phyloP scores from a whole-genome alignment of 73 alveolate species.

The Symbiodinium natans region DNA sequence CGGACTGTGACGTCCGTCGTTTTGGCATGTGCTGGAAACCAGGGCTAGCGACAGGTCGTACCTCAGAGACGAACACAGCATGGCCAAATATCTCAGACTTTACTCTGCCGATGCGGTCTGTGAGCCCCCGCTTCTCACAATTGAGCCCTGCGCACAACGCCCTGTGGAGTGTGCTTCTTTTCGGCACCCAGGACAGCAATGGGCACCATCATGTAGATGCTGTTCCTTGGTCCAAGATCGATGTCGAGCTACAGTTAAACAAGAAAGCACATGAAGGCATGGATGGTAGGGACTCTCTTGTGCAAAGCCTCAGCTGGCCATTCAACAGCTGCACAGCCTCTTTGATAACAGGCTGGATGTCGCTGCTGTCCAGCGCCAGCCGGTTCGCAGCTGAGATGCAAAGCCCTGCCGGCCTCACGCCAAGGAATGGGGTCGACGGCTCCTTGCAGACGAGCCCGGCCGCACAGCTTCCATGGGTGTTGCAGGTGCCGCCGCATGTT shows the following conservation, averaged over 20 bases:
- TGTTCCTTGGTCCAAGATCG: neutral
- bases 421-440: neutral
- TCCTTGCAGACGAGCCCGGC: conserved; percentile 8
- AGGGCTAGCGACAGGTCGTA: neutral
- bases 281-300: no score
- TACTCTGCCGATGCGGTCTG: no score
- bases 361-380: neutral
- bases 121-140: no score
- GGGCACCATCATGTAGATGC: conserved; percentile 18
- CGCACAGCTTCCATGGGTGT: conserved; percentile 9
- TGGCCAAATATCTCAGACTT: no score
- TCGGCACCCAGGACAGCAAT: neutral
- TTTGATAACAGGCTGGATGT: neutral
- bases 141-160: neutral
- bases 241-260: neutral
- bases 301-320: neutral
- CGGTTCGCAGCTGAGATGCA: neutral
- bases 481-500: neutral
- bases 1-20: neutral
- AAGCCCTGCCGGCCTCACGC: neutral
- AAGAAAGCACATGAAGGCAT: neutral
- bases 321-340: conserved; percentile 4
- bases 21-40: neutral
- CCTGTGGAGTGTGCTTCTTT: neutral
- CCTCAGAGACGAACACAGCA: no score